Percentiles rank a stretch among this genome's conserved stretches.
Evolutionary conservation across 305 asterid species (phyloP).

Genomic region (Withania somnifera): DNA sequence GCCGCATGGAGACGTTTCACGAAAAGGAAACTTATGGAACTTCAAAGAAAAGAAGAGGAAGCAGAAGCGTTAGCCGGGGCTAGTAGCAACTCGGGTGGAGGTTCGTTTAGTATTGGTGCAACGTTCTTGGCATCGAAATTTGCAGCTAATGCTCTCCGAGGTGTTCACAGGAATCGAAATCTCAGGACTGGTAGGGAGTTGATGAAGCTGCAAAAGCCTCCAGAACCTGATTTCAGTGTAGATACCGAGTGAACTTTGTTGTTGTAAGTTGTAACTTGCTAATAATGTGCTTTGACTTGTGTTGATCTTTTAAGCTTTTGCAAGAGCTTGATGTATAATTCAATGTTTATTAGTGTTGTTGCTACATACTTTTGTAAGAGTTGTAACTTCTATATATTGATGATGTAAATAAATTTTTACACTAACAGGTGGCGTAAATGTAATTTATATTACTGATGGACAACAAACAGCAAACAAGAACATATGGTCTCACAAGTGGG

Average conservation of each 20-base stretch:
- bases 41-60: slow-evolving; percentile 50
- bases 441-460: too few relatives aligned
- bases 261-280: too few relatives aligned
- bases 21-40: slow-evolving; percentile 64
- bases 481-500: too few relatives aligned
- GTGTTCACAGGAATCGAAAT: slow-evolving; percentile 84
- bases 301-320: background rate
- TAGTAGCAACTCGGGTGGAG: slow-evolving; percentile 28
- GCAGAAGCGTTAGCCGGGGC: slow-evolving; percentile 38
- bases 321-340: slow-evolving; percentile 1
- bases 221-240: slow-evolving; percentile 93
- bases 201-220: slow-evolving; percentile 88
- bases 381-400: background rate
- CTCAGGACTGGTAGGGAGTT: slow-evolving; percentile 77
- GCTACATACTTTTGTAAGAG: background rate
- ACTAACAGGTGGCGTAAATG: background rate
- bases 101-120: slow-evolving; percentile 72
- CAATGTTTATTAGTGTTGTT: background rate
- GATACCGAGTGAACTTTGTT: slow-evolving; percentile 49
- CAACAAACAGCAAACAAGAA: background rate
- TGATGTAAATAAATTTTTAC: background rate
- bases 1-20: slow-evolving; percentile 95
- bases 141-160: slow-evolving; percentile 87
- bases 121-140: slow-evolving; percentile 77
- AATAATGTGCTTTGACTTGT: background rate